These are phyloP conservation scores for Solioccasus polychromus DNA, from an alignment of 768 basidiomycete species.

Conservation along the genomic window DNA sequence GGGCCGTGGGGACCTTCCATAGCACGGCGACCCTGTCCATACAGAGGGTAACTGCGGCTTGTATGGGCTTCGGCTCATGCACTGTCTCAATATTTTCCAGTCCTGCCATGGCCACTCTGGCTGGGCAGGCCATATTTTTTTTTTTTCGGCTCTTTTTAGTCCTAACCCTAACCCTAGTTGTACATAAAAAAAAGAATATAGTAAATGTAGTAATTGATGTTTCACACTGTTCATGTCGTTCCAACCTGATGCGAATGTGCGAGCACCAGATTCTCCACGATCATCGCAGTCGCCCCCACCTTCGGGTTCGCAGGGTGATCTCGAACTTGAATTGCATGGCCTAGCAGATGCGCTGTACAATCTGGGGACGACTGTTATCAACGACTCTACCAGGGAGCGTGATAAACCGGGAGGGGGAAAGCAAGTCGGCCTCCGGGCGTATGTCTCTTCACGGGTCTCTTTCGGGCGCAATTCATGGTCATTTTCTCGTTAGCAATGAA, in stretches of 20 bases:
- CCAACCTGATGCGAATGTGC: slow-evolving; percentile 1
- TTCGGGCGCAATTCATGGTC: background rate
- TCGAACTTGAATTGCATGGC: slow-evolving; percentile 72
- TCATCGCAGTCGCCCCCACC: slow-evolving; percentile 74
- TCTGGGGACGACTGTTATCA: slow-evolving; percentile 78
- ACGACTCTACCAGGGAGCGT: slow-evolving; percentile 77
- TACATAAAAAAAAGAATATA: slow-evolving; percentile 5
- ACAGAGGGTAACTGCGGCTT: slow-evolving; percentile 43
- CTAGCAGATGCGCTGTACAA: slow-evolving; percentile 79
- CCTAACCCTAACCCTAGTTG: slow-evolving; percentile 35
- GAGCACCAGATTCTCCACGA: slow-evolving; percentile 52
- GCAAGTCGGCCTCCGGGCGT: slow-evolving; percentile 78
- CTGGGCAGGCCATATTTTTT: slow-evolving; percentile 30
- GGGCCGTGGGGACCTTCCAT: slow-evolving; percentile 52
- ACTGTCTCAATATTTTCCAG: slow-evolving; percentile 80
- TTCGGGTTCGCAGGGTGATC: slow-evolving; percentile 63
- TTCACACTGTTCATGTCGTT: slow-evolving; percentile 12
- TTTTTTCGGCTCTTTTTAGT: slow-evolving; percentile 4
- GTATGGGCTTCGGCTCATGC: slow-evolving; percentile 68
- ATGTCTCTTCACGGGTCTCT: slow-evolving; percentile 20
- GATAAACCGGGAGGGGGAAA: slow-evolving; percentile 69
- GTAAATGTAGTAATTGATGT: background rate
- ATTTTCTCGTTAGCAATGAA: slow-evolving; percentile 58
- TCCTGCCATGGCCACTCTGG: slow-evolving; percentile 57
- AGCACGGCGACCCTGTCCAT: slow-evolving; percentile 57